These are phyloP conservation scores for Candida maris DNA, from an alignment of 805 yeast species.

Conservation along the genomic window DNA sequence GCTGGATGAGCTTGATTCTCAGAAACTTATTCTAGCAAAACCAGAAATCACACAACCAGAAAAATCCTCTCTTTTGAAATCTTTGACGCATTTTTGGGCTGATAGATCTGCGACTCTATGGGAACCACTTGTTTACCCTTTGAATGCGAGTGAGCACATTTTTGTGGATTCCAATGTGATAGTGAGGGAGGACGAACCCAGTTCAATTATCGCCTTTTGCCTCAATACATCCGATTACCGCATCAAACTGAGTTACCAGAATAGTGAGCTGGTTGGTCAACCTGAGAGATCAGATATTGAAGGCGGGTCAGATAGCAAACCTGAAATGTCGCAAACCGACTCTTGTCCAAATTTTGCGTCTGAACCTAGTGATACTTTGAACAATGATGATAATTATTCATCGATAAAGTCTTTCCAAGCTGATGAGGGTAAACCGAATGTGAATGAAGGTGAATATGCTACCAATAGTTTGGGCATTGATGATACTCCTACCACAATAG, in stretches of 20 bases:
- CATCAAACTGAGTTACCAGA: conserved; percentile 35
- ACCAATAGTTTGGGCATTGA: conserved; percentile 1
- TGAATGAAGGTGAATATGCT: neutral
- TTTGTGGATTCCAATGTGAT: conserved; percentile 92
- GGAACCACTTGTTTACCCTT: conserved; percentile 87
- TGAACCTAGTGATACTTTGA: conserved; percentile 12
- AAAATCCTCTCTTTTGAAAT: conserved; percentile 71
- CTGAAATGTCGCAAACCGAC: neutral
- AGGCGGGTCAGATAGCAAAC: neutral
- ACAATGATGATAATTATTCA: neutral
- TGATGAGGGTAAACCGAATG: conserved; percentile 1
- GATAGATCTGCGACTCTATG: conserved; percentile 93
- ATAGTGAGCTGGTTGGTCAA: conserved; percentile 24
- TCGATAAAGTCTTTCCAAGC: neutral
- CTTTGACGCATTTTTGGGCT: conserved; percentile 92
- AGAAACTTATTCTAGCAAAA: conserved; percentile 9
- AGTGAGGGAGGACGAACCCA: conserved; percentile 94
- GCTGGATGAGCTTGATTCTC: conserved; percentile 5
- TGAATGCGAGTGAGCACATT: conserved; percentile 77
- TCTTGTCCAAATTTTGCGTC: neutral
- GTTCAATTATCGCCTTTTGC: conserved; percentile 91
- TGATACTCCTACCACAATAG: conserved; percentile 14
- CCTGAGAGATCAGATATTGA: conserved; percentile 2
- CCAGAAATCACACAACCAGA: conserved; percentile 50
- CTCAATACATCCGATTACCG: conserved; percentile 79